Evolutionary conservation across 2,329 filamentous ascomycete genomes (phyloP).

Genomic region (Nemania sp.): DNA sequence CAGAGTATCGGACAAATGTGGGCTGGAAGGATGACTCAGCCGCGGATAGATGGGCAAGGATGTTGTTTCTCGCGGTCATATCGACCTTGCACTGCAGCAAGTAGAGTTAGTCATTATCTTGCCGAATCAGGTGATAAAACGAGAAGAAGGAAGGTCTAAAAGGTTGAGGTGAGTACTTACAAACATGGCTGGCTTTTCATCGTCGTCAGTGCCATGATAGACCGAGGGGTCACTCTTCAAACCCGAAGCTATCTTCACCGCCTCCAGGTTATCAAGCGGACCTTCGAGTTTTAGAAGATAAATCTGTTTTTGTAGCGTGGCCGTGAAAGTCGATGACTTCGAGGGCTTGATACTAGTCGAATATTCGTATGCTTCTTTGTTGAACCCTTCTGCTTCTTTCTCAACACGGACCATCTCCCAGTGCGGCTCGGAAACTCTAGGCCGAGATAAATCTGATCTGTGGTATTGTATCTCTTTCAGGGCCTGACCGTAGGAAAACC

Average conservation of each 20-base stretch:
- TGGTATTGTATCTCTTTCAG: constrained; percentile 17
- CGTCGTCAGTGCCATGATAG: constrained; percentile 13
- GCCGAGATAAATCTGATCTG: constrained; percentile 8
- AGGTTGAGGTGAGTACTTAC: not conserved
- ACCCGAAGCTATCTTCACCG: not conserved
- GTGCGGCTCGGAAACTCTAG: constrained; percentile 12
- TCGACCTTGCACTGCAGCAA: constrained; percentile 6
- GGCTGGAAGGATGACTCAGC: constrained; percentile 1
- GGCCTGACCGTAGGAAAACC: constrained; percentile 13
- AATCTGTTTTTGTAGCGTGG: not conserved
- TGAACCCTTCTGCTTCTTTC: constrained; percentile 21
- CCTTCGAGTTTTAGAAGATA: constrained; percentile 2
- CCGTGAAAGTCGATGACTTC: not conserved
- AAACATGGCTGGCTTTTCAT: constrained; percentile 2
- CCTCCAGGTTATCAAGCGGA: not conserved
- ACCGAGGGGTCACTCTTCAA: not conserved
- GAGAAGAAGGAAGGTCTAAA: not conserved
- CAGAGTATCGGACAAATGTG: constrained; percentile 13
- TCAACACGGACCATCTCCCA: constrained; percentile 21
- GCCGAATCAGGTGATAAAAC: not conserved
- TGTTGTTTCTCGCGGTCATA: constrained; percentile 4
- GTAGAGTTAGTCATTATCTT: not conserved
- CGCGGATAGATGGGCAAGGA: not conserved
- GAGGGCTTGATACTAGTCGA: not conserved
- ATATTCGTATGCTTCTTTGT: constrained; percentile 29